Conservation (phyloP, 495 filamentous ascomycete genomes). For the Trypethelium eluteriae region DNA sequence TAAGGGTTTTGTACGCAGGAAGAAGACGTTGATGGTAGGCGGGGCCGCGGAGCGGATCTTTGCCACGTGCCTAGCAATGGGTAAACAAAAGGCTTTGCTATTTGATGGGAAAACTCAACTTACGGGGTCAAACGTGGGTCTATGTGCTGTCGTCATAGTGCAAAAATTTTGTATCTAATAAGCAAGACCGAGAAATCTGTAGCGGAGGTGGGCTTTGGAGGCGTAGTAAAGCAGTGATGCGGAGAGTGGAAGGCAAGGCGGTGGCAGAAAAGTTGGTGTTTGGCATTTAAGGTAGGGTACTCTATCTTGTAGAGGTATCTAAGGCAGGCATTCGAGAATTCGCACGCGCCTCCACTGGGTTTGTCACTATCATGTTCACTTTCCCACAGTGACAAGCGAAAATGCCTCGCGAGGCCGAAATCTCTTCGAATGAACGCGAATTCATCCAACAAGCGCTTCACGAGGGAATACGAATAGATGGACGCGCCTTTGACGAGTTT, state of each 20-base stretch:
- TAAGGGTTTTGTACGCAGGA: slow-evolving; percentile 85
- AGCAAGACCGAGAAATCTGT: not conserved
- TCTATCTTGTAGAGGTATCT: no score
- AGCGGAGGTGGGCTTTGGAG: not conserved
- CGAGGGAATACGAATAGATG: slow-evolving; percentile 73
- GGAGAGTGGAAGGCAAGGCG: not conserved
- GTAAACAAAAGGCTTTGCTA: slow-evolving; percentile 21
- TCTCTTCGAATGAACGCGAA: slow-evolving; percentile 37
- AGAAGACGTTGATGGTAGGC: slow-evolving; percentile 96
- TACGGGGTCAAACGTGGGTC: slow-evolving; percentile 92
- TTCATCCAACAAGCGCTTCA: slow-evolving; percentile 43
- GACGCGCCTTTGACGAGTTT: slow-evolving; percentile 68
- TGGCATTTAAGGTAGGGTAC: not conserved
- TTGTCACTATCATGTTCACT: not conserved
- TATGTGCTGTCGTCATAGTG: slow-evolving; percentile 51
- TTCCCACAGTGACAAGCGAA: slow-evolving; percentile 16
- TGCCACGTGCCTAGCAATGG: slow-evolving; percentile 68
- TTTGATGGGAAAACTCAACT: slow-evolving; percentile 10
- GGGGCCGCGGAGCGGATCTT: slow-evolving; percentile 86
- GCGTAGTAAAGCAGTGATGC: not conserved
- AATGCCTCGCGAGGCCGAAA: slow-evolving; percentile 81
- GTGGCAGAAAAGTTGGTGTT: slow-evolving; percentile 8
- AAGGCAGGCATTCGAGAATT: no score
- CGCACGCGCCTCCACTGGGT: not conserved
- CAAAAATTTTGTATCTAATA: no score